These are phyloP conservation scores for Botrytis byssoidea DNA, from an alignment of 2,329 filamentous ascomycete genomes.

Conservation along the genomic window DNA sequence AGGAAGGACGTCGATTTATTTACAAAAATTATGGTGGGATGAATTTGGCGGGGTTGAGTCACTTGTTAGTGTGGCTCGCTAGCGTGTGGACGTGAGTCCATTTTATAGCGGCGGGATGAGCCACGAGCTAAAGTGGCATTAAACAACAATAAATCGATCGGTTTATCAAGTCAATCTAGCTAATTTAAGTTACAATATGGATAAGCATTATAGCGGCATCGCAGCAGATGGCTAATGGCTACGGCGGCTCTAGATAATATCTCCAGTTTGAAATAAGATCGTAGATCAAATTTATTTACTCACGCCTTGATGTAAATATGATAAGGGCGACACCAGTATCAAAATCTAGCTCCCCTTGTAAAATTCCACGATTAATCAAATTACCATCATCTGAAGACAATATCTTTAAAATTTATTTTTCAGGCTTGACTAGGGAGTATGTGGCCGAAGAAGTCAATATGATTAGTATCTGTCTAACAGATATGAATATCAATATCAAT, in stretches of 20 bases:
- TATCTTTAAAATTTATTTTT: fast-evolving
- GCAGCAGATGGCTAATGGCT: not conserved
- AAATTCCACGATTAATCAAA: not conserved
- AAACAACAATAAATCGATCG: not conserved
- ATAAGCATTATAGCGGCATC: not conserved
- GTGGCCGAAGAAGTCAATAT: not conserved
- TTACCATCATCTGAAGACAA: not conserved
- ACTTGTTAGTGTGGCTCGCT: not conserved
- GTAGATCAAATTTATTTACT: not conserved
- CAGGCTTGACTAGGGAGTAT: not conserved
- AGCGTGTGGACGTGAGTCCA: not conserved
- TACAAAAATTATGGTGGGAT: conserved; percentile 10
- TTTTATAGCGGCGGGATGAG: not conserved
- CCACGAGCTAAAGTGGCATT: not conserved
- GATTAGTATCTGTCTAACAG: not conserved
- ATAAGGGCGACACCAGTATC: not conserved
- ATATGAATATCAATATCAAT: not conserved
- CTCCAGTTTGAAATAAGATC: not conserved
- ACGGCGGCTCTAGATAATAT: not conserved
- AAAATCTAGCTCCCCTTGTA: not conserved
- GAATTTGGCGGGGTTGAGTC: conserved; percentile 5
- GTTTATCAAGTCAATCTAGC: not conserved
- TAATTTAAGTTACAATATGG: not conserved
- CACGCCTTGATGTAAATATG: not conserved
- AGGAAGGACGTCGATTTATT: not conserved